phyloP scores from a whole-genome alignment of 495 filamentous ascomycete species.

The Xylaria bambusicola region DNA sequence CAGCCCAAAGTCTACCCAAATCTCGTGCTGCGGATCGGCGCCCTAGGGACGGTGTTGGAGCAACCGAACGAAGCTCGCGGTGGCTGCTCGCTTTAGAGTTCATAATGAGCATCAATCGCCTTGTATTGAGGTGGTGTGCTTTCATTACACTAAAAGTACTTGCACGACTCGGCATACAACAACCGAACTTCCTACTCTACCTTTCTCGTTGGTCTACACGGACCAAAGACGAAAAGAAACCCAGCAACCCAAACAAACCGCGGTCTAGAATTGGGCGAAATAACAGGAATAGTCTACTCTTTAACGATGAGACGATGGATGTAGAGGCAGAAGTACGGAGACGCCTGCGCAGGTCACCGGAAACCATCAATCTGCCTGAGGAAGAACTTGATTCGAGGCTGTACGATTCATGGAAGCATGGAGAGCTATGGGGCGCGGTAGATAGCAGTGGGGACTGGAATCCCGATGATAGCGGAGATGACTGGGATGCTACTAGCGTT shows the following conservation, averaged over 20 bases:
- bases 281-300: slow-evolving; percentile 17
- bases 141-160: slow-evolving; percentile 57
- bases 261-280: slow-evolving; percentile 7
- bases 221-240: slow-evolving; percentile 26
- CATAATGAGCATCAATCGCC: slow-evolving; percentile 67
- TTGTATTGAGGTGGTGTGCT: slow-evolving; percentile 62
- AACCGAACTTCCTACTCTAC: slow-evolving; percentile 64
- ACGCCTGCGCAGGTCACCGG: slow-evolving; percentile 41
- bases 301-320: slow-evolving; percentile 33
- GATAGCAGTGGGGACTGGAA: slow-evolving; percentile 74
- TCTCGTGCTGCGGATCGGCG: slow-evolving; percentile 43
- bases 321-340: slow-evolving; percentile 74
- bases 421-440: slow-evolving; percentile 78
- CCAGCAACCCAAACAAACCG: slow-evolving; percentile 27
- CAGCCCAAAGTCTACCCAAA: slow-evolving; percentile 54
- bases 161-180: slow-evolving; percentile 60
- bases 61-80: slow-evolving; percentile 69
- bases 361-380: slow-evolving; percentile 46
- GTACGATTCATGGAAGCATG: slow-evolving; percentile 77
- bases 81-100: slow-evolving; percentile 75
- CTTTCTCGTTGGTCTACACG: slow-evolving; percentile 47
- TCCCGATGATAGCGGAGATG: slow-evolving; percentile 45
- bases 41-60: slow-evolving; percentile 70
- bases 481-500: slow-evolving; percentile 56
- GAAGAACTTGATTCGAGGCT: slow-evolving; percentile 68